Base-by-base conservation (phyloP, 2,329 filamentous ascomycete genomes). In the Beauveria bassiana region DNA sequence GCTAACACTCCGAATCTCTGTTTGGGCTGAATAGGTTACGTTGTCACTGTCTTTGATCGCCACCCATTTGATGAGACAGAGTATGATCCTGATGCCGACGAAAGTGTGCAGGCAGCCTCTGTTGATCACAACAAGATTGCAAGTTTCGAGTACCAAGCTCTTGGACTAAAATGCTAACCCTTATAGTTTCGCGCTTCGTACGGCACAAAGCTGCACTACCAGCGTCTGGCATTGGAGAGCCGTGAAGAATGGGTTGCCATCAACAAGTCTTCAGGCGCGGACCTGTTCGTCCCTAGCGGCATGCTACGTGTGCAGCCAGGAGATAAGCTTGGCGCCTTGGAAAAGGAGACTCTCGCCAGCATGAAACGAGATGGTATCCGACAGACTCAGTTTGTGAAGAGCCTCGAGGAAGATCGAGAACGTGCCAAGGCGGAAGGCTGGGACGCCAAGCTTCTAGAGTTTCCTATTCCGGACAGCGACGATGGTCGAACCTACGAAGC, bases 51-150 rank as follows among this genome's bases (percentile, higher is more conserved):
- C 1, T 69, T 69, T 49, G 67, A 69, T 51, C 61, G 63, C 49
- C 54, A 68, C 24, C 51, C 34, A 3, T 68, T 68, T 47, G 63
- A 68, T 16, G 51, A 65, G 62, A 68, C 66, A 16, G 42, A 59
- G 12, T 69, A 69, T 55, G 60, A 64, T 7, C 67, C 66, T 2
- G 62, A 56, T 0, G 57, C 61, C 2, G 52, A 61, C 18, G 61
- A 63, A 10, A 62, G 55, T 7, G 63, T 64, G 12, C 66, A 66
- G 46, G 67, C 64, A 16, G 68, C 68, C 1, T 69, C 67, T 14
- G 67, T 69, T 16, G 68, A 69, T 40, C 66, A 67, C 24, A 68
- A 69, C 62, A 69, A 69, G 42, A 69, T 69, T 55, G 68, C 65
- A 45, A 53, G 65, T 61, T 55, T 16, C 1, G 3, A 34, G 3